Evolutionary conservation across 257 asterid species (phyloP).

Genomic region (Solanum tarijense): DNA sequence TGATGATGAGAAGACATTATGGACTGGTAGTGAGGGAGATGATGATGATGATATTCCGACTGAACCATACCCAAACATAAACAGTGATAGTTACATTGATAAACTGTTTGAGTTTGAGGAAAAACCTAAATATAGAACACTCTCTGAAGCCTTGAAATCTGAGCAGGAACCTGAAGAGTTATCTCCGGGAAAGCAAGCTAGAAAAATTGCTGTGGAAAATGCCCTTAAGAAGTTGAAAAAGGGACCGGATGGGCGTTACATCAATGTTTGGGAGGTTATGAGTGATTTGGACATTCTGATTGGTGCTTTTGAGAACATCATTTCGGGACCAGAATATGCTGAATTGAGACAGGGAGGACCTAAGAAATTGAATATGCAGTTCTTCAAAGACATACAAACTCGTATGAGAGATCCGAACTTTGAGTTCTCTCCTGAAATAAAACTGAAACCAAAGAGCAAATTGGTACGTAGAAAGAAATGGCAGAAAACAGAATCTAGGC

Average conservation of each 20-base stretch:
- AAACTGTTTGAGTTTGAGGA: constrained; percentile 73
- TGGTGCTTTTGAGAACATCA: constrained; percentile 84
- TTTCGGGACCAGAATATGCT: constrained; percentile 88
- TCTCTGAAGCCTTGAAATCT: constrained; percentile 61
- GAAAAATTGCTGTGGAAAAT: constrained; percentile 75
- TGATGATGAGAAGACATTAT: constrained; percentile 75
- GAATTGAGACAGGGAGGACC: constrained; percentile 91
- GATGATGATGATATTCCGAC: constrained; percentile 68
- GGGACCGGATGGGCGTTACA: constrained; percentile 89
- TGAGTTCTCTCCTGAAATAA: constrained; percentile 73
- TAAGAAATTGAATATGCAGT: constrained; percentile 63
- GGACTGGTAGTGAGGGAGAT: constrained; percentile 87
- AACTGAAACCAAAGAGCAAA: constrained; percentile 81
- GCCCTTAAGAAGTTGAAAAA: constrained; percentile 82
- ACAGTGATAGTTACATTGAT: constrained; percentile 63
- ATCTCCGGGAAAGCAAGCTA: constrained; percentile 80
- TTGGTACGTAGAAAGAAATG: constrained; percentile 67
- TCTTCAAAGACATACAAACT: constrained; percentile 85
- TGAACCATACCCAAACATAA: constrained; percentile 63
- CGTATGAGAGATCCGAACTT: constrained; percentile 90
- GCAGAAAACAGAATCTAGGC: constrained; percentile 78
- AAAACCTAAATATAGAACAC: constrained; percentile 60
- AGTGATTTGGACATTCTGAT: constrained; percentile 76
- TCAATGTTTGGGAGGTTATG: constrained; percentile 95
- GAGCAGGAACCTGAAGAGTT: constrained; percentile 82